Evolutionary conservation across 169 alveolate genomes (phyloP).

Genomic region (Eimeria necatrix): DNA sequence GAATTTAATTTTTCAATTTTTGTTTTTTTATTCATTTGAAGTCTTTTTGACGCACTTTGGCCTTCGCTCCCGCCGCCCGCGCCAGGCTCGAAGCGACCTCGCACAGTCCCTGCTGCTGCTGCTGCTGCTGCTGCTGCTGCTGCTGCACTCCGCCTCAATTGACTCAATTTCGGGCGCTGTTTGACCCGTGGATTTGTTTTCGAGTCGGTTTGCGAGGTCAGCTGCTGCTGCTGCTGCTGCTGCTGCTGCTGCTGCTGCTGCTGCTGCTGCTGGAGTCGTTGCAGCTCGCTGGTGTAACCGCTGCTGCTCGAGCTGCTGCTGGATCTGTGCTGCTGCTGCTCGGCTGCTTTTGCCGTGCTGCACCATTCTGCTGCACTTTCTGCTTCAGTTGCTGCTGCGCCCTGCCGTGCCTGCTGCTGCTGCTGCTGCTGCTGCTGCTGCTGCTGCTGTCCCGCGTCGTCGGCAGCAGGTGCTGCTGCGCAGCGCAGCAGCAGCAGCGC

Average conservation of each 20-base stretch:
- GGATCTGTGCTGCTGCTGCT: not conserved
- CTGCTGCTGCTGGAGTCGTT: not conserved
- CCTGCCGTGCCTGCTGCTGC: too few species aligned
- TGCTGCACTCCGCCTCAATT: not conserved
- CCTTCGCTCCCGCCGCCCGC: too few species aligned
- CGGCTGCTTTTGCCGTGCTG: not conserved
- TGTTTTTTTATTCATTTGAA: not conserved
- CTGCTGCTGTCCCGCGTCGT: not conserved
- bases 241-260: conserved; percentile 23
- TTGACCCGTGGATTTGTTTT: not conserved
- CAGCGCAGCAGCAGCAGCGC: not conserved
- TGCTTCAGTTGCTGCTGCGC: not conserved
- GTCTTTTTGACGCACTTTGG: not conserved
- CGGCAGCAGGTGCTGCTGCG: not conserved
- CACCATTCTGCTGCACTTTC: not conserved
- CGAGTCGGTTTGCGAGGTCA: not conserved
- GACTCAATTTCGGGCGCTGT: not conserved
- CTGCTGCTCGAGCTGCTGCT: not conserved
- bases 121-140: conserved; percentile 48
- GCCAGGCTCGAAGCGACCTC: not conserved
- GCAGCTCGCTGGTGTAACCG: not conserved
- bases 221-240: not conserved
- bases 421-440: not conserved
- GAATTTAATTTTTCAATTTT: not conserved
- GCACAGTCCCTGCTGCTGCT: not conserved